A percentile compares a stretch with the other conserved stretches of the same genome.
phyloP scores from a whole-genome alignment of 1,284 basidiomycete species.

The Ceratobasidium sp. region DNA sequence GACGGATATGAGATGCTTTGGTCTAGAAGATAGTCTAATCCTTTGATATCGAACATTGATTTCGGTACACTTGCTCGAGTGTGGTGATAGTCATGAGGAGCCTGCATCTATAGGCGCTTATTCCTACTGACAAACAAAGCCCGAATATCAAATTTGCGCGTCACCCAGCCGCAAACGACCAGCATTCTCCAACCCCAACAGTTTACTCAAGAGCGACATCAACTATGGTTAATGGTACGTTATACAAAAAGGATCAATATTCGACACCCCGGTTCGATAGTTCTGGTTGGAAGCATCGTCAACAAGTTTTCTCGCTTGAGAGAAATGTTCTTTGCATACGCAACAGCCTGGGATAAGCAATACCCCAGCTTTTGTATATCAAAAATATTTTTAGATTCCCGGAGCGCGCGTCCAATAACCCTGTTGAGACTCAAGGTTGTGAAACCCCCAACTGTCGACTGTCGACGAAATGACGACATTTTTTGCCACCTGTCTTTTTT shows the following conservation, averaged over 20 bases:
- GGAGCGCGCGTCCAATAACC: background rate
- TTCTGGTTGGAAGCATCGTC: too few species aligned
- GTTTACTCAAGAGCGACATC: background rate
- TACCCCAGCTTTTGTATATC: background rate
- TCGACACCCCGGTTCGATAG: too few species aligned
- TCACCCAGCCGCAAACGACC: slow-evolving; percentile 6
- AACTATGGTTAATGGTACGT: slow-evolving; percentile 28
- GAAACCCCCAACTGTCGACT: background rate
- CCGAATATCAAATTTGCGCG: slow-evolving; percentile 19
- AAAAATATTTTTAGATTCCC: background rate
- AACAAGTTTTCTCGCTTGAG: background rate
- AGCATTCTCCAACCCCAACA: background rate
- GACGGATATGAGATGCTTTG: slow-evolving; percentile 17
- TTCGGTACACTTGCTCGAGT: background rate
- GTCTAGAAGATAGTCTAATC: slow-evolving; percentile 28
- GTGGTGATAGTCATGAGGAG: slow-evolving; percentile 10
- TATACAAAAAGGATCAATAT: too few species aligned
- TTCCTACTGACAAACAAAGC: slow-evolving; percentile 18
- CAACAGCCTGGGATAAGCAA: background rate
- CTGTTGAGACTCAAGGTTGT: slow-evolving; percentile 9
- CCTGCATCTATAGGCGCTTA: slow-evolving; percentile 11
- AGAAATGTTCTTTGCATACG: background rate
- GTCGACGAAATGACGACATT: background rate
- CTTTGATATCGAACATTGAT: slow-evolving; percentile 34
- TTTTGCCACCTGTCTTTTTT: slow-evolving; percentile 8